These are phyloP conservation scores for Tulasnella sp. DNA, from an alignment of 768 basidiomycete genomes.

Conservation along the genomic window DNA sequence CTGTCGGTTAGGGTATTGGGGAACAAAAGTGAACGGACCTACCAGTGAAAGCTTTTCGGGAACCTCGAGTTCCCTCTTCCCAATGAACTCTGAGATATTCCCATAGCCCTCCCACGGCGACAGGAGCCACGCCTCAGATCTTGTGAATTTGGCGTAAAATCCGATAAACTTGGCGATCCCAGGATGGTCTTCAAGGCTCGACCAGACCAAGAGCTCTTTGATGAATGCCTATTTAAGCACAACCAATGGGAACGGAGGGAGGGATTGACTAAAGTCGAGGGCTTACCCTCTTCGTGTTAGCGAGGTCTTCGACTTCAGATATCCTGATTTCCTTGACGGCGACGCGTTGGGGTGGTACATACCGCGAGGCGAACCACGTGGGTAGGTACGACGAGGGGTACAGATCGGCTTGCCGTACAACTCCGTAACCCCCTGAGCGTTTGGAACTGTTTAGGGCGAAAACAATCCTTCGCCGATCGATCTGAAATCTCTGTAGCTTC, in stretches of 20 bases:
- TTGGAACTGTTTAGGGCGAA: background rate
- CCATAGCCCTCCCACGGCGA: background rate
- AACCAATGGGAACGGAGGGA: background rate
- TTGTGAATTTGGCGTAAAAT: background rate
- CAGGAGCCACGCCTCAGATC: background rate
- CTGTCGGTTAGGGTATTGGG: background rate
- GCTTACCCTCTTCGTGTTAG: too few relatives aligned
- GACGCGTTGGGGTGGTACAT: too few relatives aligned
- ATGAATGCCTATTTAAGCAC: background rate
- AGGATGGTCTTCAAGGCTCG: background rate
- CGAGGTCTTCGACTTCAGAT: too few relatives aligned
- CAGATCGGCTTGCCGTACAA: background rate
- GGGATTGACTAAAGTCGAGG: too few relatives aligned
- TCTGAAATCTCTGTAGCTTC: background rate
- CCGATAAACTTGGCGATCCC: background rate
- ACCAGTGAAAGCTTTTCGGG: background rate
- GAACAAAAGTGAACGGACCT: background rate
- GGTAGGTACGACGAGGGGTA: background rate
- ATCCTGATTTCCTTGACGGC: too few relatives aligned
- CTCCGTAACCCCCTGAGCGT: background rate
- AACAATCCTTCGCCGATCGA: background rate
- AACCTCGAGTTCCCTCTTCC: background rate
- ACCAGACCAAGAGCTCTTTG: background rate
- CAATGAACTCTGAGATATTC: background rate
- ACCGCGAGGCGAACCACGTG: background rate